Conservation (phyloP, 257 asterid genomes). For the Plantago major region DNA sequence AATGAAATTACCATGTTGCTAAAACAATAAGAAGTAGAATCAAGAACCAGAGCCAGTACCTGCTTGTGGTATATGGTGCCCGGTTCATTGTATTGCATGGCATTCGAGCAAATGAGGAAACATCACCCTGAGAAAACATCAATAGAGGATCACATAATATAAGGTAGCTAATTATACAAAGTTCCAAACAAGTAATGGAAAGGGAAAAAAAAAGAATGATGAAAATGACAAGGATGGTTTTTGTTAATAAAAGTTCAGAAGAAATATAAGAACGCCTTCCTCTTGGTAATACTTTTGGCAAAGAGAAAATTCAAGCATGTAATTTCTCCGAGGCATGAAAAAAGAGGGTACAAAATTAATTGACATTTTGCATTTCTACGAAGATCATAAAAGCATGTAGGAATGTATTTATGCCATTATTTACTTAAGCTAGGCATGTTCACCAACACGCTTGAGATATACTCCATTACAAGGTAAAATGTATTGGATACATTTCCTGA, state of each 20-base stretch:
- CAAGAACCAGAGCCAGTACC: constrained; percentile 34
- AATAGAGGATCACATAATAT: not conserved
- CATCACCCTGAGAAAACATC: constrained; percentile 61
- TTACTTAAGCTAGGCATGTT: no score
- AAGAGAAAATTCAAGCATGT: no score
- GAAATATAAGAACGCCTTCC: not conserved
- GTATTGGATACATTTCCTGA: no score
- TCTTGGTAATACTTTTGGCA: not conserved
- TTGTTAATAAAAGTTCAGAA: not conserved
- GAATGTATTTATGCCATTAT: no score
- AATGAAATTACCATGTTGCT: constrained; percentile 4
- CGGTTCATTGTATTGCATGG: constrained; percentile 92
- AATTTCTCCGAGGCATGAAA: no score
- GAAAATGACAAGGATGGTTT: not conserved
- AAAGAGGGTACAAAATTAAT: no score
- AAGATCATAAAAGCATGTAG: no score
- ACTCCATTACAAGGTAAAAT: no score
- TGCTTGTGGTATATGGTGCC: constrained; percentile 87
- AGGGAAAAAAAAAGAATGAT: not conserved
- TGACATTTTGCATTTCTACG: no score
- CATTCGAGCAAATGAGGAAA: constrained; percentile 83
- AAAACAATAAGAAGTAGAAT: not conserved
- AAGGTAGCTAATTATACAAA: not conserved
- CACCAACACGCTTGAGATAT: no score
- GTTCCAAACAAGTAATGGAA: no score